Evolutionary conservation across 1,284 basidiomycete genomes (phyloP).

Genomic region (Peniophora sp.): DNA sequence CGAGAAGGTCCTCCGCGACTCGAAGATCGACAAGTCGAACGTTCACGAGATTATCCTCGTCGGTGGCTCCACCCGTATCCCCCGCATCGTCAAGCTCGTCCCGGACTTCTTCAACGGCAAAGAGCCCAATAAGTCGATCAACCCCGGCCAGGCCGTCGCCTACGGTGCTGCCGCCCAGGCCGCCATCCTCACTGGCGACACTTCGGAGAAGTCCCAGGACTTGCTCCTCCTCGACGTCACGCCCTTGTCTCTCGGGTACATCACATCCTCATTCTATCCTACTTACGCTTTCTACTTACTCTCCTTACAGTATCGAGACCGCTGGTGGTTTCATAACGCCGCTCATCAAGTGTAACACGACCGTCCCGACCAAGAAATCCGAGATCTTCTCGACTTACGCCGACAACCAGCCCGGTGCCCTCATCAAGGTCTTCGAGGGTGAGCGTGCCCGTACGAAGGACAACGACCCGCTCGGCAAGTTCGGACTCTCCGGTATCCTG

Average conservation of each 20-base stretch:
- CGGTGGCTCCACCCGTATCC: conserved; percentile 98
- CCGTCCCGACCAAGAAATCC: conserved; percentile 98
- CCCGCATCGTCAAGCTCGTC: conserved; percentile 95
- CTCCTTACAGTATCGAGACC: conserved; percentile 74
- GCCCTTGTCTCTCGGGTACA: conserved; percentile 76
- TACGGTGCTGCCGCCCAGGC: conserved; percentile 99
- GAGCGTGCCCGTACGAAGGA: conserved; percentile 99
- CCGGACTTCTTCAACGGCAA: conserved; percentile 99
- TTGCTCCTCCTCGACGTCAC: conserved; percentile 96
- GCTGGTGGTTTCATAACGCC: conserved; percentile 98
- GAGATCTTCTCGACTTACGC: conserved; percentile 99
- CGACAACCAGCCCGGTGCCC: conserved; percentile 95
- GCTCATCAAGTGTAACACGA: conserved; percentile 98
- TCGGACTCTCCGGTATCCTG: conserved; percentile 96
- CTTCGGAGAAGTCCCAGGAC: conserved; percentile 96
- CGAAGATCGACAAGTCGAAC: conserved; percentile 93
- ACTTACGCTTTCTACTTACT: too few relatives aligned
- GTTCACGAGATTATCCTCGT: conserved; percentile 98
- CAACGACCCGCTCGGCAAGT: conserved; percentile 98
- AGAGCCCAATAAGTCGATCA: conserved; percentile 95
- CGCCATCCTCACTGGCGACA: conserved; percentile 96
- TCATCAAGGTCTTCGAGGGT: conserved; percentile 99
- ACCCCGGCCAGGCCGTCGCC: conserved; percentile 99
- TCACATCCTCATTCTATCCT: conserved; percentile 57
- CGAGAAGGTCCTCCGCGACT: conserved; percentile 96